phyloP scores from a whole-genome alignment of 164 flowering plant genomes.

The Vitis amurensis region DNA sequence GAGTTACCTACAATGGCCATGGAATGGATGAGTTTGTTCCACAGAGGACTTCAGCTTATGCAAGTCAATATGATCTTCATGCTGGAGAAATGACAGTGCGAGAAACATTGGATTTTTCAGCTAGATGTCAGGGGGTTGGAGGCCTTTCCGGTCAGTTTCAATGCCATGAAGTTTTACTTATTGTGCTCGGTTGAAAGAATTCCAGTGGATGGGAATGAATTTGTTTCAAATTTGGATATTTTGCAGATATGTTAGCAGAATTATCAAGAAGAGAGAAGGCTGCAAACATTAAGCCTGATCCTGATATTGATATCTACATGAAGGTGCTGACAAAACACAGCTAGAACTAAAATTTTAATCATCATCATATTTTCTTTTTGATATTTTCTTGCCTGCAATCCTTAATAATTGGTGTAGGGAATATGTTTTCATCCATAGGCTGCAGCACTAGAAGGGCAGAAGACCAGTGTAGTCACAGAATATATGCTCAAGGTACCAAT shows the following conservation, averaged over 20 bases:
- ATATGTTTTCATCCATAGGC: too few relatives aligned
- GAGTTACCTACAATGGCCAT: slow-evolving; percentile 60
- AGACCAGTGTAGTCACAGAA: too few relatives aligned
- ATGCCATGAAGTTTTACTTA: background rate
- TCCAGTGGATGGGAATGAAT: background rate
- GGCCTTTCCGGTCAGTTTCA: slow-evolving; percentile 42
- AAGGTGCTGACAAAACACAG: slow-evolving; percentile 17
- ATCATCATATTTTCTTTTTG: slow-evolving; percentile 1
- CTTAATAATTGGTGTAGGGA: too few relatives aligned
- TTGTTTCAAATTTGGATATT: background rate
- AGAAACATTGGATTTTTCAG: too few relatives aligned
- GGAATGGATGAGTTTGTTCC: slow-evolving; percentile 66
- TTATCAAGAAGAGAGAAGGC: slow-evolving; percentile 38
- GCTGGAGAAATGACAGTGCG: too few relatives aligned
- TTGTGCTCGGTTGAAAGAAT: background rate
- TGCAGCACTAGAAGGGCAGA: too few relatives aligned
- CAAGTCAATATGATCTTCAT: slow-evolving; percentile 37
- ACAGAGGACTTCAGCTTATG: slow-evolving; percentile 56
- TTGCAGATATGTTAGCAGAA: slow-evolving; percentile 31
- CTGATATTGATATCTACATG: slow-evolving; percentile 35
- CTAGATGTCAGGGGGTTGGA: slow-evolving; percentile 27
- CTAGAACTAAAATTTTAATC: background rate
- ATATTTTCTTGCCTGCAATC: too few relatives aligned
- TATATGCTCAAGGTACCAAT: too few relatives aligned
- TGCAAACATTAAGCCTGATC: slow-evolving; percentile 35